Evolutionary conservation across 2,329 filamentous ascomycete genomes (phyloP).

Genomic region (Epicoccum sorghinum): DNA sequence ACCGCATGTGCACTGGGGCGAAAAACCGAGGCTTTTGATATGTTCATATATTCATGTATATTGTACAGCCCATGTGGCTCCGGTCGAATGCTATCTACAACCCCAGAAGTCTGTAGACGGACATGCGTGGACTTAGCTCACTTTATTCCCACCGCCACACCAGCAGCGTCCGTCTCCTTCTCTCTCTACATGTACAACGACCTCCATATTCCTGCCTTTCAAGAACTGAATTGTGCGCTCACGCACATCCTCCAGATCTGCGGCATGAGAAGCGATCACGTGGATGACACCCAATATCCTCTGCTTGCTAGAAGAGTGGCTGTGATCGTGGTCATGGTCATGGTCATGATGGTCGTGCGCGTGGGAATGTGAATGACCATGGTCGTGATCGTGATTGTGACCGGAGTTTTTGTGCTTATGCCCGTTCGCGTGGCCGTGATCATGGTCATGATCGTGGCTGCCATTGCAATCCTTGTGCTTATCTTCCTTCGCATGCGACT

Average conservation of each 20-base stretch:
- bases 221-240: slow-evolving; percentile 77
- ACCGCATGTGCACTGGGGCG: too few relatives aligned
- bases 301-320: slow-evolving; percentile 36
- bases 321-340: slow-evolving; percentile 43
- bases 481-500: slow-evolving; percentile 51
- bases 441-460: slow-evolving; percentile 34
- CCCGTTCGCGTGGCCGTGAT: slow-evolving; percentile 48
- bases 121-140: slow-evolving; percentile 11
- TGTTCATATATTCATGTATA: too few relatives aligned
- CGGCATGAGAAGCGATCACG: slow-evolving; percentile 73
- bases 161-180: slow-evolving; percentile 75
- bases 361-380: slow-evolving; percentile 48
- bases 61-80: neutral
- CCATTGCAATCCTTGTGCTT: slow-evolving; percentile 32
- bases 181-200: slow-evolving; percentile 85
- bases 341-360: slow-evolving; percentile 41
- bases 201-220: slow-evolving; percentile 73
- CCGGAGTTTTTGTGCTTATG: slow-evolving; percentile 37
- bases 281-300: slow-evolving; percentile 84
- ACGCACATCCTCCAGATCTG: slow-evolving; percentile 81
- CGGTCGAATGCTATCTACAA: slow-evolving; percentile 10
- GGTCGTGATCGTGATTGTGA: slow-evolving; percentile 34
- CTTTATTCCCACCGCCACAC: slow-evolving; percentile 60
- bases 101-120: neutral
- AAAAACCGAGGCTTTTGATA: too few relatives aligned